Percentiles rank a stretch among this genome's conserved stretches.
Conservation (phyloP, 495 filamentous ascomycete genomes). For the Aspergillus haitiensis region DNA sequence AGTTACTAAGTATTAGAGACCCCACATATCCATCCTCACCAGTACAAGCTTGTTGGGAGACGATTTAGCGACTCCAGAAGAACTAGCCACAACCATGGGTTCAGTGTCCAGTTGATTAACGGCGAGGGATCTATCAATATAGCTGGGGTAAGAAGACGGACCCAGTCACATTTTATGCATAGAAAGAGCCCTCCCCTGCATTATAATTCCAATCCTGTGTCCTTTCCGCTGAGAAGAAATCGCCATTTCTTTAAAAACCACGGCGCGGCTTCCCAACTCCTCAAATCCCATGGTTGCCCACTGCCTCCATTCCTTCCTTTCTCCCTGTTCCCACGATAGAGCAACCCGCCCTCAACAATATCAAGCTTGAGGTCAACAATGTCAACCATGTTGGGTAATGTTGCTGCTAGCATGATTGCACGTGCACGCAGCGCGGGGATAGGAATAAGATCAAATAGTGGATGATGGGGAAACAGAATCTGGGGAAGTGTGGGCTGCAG, state of each 20-base stretch:
- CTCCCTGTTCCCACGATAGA: constrained; percentile 17
- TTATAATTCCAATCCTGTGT: neutral
- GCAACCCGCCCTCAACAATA: constrained; percentile 35
- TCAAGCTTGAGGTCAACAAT: constrained; percentile 44
- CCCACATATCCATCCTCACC: too few relatives aligned
- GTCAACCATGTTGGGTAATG: constrained; percentile 33
- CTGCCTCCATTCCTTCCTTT: neutral
- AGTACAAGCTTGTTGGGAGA: too few relatives aligned
- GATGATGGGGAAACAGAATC: constrained; percentile 46
- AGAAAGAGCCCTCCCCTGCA: too few relatives aligned
- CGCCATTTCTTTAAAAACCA: constrained; percentile 43
- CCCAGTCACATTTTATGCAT: too few relatives aligned
- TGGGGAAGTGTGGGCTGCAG: constrained; percentile 47
- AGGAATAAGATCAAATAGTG: constrained; percentile 45
- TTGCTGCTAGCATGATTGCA: constrained; percentile 38
- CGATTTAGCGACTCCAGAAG: too few relatives aligned
- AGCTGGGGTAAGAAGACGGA: too few relatives aligned
- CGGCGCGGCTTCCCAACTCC: constrained; percentile 38
- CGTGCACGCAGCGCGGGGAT: constrained; percentile 40
- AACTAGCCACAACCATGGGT: too few relatives aligned
- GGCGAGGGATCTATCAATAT: too few relatives aligned
- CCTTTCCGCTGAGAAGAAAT: constrained; percentile 5
- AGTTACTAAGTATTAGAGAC: too few relatives aligned
- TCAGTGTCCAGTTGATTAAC: too few relatives aligned
- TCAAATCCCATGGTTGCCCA: constrained; percentile 36